Evolutionary conservation across 176 grass and related monocot species (phyloP).

Genomic region (Olyra latifolia): DNA sequence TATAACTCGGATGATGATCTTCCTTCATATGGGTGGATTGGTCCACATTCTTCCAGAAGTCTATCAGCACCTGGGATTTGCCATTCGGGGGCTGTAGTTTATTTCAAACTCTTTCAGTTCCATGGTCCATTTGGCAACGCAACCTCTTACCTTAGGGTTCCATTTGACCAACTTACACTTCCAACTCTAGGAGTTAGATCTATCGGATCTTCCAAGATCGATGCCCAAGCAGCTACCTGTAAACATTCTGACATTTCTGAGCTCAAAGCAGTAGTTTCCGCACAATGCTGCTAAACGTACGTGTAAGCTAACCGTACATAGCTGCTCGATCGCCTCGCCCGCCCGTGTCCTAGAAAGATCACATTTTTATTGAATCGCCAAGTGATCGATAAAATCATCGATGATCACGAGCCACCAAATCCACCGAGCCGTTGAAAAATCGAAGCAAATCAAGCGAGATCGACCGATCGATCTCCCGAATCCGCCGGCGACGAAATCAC

Average conservation of each 20-base stretch:
- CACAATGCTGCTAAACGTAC: background rate
- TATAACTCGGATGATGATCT: too few species aligned
- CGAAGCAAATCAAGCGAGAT: background rate
- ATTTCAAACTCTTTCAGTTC: too few species aligned
- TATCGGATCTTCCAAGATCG: background rate
- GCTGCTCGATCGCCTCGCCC: background rate
- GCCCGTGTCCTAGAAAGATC: constrained; percentile 16
- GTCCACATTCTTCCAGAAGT: too few species aligned
- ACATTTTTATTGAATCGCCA: background rate
- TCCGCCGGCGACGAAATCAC: background rate
- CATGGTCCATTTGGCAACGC: too few species aligned
- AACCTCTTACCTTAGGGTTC: too few species aligned
- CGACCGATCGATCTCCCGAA: background rate
- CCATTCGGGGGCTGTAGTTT: too few species aligned
- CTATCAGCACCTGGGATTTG: too few species aligned
- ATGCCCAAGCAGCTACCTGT: background rate
- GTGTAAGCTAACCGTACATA: background rate
- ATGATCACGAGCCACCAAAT: background rate
- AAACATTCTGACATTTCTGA: background rate
- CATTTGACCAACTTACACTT: too few species aligned
- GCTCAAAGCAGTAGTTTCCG: background rate
- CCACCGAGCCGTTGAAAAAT: background rate
- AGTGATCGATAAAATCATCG: too few species aligned
- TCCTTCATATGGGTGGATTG: too few species aligned
- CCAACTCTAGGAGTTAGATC: background rate